Evolutionary conservation across 176 grass and related monocot species (phyloP).

Genomic region (Phoenix dactylifera): DNA sequence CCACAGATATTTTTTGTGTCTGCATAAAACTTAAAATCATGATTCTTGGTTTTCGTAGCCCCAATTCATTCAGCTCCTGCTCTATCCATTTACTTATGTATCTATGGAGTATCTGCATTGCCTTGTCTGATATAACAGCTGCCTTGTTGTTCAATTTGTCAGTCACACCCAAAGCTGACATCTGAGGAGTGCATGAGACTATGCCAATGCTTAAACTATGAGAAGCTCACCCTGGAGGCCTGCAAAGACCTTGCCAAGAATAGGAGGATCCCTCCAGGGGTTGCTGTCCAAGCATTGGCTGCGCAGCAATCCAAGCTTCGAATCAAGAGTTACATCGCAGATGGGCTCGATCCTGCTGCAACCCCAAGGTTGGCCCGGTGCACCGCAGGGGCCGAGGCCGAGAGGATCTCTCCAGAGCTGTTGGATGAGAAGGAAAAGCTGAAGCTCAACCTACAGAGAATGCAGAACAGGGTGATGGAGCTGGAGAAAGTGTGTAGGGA

Average conservation of each 20-base stretch:
- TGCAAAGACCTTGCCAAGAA: slow-evolving; percentile 95
- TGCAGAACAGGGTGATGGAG: slow-evolving; percentile 76
- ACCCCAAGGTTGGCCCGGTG: slow-evolving; percentile 23
- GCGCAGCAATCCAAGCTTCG: slow-evolving; percentile 54
- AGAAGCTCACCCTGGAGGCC: slow-evolving; percentile 76
- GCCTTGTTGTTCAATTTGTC: not conserved
- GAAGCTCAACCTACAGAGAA: slow-evolving; percentile 52
- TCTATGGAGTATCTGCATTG: no score
- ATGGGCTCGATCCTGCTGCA: slow-evolving; percentile 12
- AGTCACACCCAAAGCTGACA: slow-evolving; percentile 51
- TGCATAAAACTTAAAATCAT: no score
- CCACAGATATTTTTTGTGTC: no score
- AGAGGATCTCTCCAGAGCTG: slow-evolving; percentile 4
- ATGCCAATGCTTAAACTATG: slow-evolving; percentile 88
- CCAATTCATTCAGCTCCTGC: no score
- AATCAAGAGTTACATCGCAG: slow-evolving; percentile 13
- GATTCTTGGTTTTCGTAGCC: no score
- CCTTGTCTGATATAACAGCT: no score
- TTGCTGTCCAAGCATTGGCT: slow-evolving; percentile 70
- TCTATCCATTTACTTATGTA: no score
- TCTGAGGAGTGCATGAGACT: slow-evolving; percentile 50
- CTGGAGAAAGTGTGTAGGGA: slow-evolving; percentile 71
- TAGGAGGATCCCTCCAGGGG: slow-evolving; percentile 51
- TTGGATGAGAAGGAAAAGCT: slow-evolving; percentile 56
- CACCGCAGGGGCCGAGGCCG: not conserved